phyloP scores from a whole-genome alignment of 2,329 filamentous ascomycete species.

The Colletotrichum lentis region DNA sequence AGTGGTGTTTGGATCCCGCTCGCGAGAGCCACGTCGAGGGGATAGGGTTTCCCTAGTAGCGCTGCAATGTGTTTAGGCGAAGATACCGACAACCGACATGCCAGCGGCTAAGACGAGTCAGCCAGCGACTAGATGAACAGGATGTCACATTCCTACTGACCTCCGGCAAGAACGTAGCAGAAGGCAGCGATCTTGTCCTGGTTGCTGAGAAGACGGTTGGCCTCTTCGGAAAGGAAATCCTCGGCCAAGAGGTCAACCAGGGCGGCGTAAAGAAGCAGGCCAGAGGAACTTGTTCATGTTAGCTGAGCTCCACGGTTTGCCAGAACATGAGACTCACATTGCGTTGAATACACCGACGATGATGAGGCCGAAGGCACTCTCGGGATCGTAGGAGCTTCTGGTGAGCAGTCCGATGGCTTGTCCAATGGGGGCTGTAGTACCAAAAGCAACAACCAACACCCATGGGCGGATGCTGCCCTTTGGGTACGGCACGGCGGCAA shows the following conservation, averaged over 20 bases:
- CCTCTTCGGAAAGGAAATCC: constrained; percentile 70
- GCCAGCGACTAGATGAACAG: not conserved
- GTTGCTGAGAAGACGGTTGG: constrained; percentile 57
- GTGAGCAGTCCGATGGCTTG: constrained; percentile 73
- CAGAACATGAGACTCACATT: constrained; percentile 55
- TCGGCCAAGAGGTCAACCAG: constrained; percentile 70
- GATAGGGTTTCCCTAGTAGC: not conserved
- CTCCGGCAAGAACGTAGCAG: constrained; percentile 59
- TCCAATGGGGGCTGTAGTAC: constrained; percentile 79
- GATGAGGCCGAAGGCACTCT: constrained; percentile 69
- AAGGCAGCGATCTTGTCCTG: constrained; percentile 64
- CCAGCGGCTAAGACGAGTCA: constrained; percentile 47
- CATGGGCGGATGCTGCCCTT: constrained; percentile 66
- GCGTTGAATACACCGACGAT: constrained; percentile 72
- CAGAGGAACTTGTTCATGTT: constrained; percentile 58
- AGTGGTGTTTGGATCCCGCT: not conserved
- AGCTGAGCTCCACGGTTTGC: not conserved
- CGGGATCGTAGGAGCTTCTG: constrained; percentile 66
- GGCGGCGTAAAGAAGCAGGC: constrained; percentile 68
- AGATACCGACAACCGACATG: constrained; percentile 59
- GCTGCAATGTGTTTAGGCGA: constrained; percentile 48
- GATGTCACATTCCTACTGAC: constrained; percentile 46
- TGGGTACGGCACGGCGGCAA: constrained; percentile 70
- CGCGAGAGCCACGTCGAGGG: constrained; percentile 8
- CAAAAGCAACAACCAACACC: constrained; percentile 69